Evolutionary conservation across 352 stramenopile species (phyloP).

Genomic region (Pythium myriotylum): DNA sequence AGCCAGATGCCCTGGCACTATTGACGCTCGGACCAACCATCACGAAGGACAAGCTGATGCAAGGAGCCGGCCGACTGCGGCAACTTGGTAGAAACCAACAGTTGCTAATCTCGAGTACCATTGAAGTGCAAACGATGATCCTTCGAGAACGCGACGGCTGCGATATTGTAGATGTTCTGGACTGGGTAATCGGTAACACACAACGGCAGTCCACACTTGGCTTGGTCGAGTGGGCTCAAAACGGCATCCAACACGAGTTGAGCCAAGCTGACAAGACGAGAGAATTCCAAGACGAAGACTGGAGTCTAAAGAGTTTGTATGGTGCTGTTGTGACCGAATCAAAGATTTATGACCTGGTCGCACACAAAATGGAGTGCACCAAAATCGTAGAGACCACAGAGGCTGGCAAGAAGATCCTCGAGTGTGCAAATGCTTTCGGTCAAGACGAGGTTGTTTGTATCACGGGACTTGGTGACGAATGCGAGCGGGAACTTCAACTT

Average conservation of each 20-base stretch:
- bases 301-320: neutral
- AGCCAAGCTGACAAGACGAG: slow-evolving; percentile 15
- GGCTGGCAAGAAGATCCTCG: slow-evolving; percentile 17
- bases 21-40: slow-evolving; percentile 85
- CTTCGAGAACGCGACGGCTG: neutral
- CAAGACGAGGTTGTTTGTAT: slow-evolving; percentile 39
- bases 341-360: neutral
- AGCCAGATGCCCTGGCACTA: slow-evolving; percentile 61
- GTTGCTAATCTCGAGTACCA: slow-evolving; percentile 67
- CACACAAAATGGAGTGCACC: neutral
- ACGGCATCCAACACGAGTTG: slow-evolving; percentile 62
- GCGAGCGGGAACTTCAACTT: slow-evolving; percentile 53
- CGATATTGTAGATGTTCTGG: slow-evolving; percentile 38
- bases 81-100: slow-evolving; percentile 72
- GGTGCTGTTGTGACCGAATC: neutral
- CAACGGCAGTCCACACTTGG: slow-evolving; percentile 52
- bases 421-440: slow-evolving; percentile 23
- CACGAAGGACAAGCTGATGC: slow-evolving; percentile 93
- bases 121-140: slow-evolving; percentile 66
- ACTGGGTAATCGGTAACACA: slow-evolving; percentile 89
- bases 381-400: neutral
- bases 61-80: slow-evolving; percentile 87
- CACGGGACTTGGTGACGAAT: slow-evolving; percentile 45
- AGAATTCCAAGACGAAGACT: slow-evolving; percentile 42
- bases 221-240: slow-evolving; percentile 73